Conservation (phyloP, 495 filamentous ascomycete species). For the Symbiotaphrina buchneri region DNA sequence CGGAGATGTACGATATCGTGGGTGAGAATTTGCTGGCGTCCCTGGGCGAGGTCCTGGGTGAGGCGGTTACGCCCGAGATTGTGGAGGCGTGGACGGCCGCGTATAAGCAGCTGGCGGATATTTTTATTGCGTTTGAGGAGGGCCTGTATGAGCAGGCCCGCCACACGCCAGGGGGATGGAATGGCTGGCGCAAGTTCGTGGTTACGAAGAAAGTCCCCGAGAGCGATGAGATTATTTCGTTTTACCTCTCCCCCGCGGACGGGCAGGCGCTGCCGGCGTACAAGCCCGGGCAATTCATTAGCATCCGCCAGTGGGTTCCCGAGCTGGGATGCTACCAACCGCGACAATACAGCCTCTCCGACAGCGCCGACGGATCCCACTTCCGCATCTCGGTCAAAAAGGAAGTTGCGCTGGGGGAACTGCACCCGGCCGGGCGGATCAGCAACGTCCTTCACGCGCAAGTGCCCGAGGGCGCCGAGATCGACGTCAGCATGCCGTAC, state of each 20-base stretch:
- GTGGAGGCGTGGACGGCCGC: conserved; percentile 46
- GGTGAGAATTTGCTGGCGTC: conserved; percentile 42
- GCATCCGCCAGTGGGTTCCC: conserved; percentile 31
- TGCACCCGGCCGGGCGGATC: conserved; percentile 31
- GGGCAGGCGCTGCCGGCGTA: conserved; percentile 31
- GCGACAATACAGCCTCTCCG: conserved; percentile 55
- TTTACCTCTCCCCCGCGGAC: conserved; percentile 47
- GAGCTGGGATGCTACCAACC: conserved; percentile 34
- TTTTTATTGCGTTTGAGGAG: conserved; percentile 41
- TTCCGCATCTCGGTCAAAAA: conserved; percentile 54
- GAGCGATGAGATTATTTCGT: conserved; percentile 41
- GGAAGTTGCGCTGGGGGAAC: conserved; percentile 25
- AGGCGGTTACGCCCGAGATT: conserved; percentile 41
- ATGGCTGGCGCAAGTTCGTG: conserved; percentile 41
- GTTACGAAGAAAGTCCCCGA: conserved; percentile 38
- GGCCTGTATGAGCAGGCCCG: conserved; percentile 32
- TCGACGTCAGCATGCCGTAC: conserved; percentile 41
- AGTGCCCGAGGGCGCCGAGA: conserved; percentile 29
- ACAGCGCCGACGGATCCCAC: conserved; percentile 28
- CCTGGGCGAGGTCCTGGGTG: conserved; percentile 42
- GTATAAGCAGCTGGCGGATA: conserved; percentile 47
- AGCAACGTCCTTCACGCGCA: conserved; percentile 47
- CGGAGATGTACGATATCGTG: conserved; percentile 46
- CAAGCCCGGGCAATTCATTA: conserved; percentile 49
- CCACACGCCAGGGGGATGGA: conserved; percentile 37